Base-by-base conservation (phyloP, 495 filamentous ascomycete genomes). In the Terfezia boudieri region DNA sequence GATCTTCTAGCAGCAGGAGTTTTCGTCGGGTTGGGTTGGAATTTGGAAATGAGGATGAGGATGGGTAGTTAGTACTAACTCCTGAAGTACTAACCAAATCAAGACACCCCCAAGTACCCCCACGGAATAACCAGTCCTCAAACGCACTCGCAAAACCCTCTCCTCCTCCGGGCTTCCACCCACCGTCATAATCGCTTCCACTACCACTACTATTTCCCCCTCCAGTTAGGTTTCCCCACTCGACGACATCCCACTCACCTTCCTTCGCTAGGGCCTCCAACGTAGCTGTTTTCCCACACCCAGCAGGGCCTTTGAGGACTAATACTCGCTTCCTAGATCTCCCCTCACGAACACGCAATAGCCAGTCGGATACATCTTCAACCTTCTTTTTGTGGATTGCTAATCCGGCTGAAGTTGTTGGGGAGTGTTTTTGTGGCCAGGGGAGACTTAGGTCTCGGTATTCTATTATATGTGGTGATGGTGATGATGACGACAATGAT, bases 311-410 rank as follows among this genome's bases (percentile, higher is more conserved):
- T 63, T 85, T 92, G 11, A 99, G 68, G 37, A 96, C 71, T 43
- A 96, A 73, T 38, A 95, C 63, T 64, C 80, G 75, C 72, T 89
- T 70, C 55, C 71, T 68, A 63, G 72, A 68, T 52, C 71, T 72
- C 8, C 86, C 83, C 37, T 69, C 61, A 53, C 89, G 76, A 0
- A 83, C 83, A 58, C 77, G 74, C 51, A 80, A 75, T 46, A 99
- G 67, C 90, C 92, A 96, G 37, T 62, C 71, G 50, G 76, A 73
- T 16, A 96, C 86, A 67, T 95, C 88, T 14, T 74, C 68, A 20
- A 96, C 86, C 67, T 99, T 99, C 61, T 74, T 84, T 68, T 86
- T 94, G 64, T 99, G 85, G 37, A 96, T 87, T 0, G 81, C 89
- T 53, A 96, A 71, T 67, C 94, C 87, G 35, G 80, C 78, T n/a